phyloP scores from a whole-genome alignment of 1,284 basidiomycete species.

The Sphaerobolus stellatus region DNA sequence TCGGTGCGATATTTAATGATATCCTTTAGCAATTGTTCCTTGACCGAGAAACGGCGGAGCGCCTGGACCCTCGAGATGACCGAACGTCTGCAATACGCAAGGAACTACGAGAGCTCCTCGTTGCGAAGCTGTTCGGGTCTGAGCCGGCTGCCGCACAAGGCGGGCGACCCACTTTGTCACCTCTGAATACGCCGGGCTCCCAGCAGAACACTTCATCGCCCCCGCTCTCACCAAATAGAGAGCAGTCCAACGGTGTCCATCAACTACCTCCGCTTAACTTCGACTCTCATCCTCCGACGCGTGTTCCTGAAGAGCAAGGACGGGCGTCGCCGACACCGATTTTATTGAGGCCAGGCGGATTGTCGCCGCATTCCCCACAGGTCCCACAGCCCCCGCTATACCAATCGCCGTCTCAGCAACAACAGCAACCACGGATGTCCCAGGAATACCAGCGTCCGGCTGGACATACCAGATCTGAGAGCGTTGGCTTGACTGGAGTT shows the following conservation, averaged over 20 bases:
- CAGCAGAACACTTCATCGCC: no score
- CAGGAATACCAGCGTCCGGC: no score
- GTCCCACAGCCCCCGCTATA: slow-evolving; percentile 21
- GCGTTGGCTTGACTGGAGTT: no score
- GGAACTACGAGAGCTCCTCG: slow-evolving; percentile 61
- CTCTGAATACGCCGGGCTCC: no score
- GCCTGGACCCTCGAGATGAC: slow-evolving; percentile 76
- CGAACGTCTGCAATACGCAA: slow-evolving; percentile 68
- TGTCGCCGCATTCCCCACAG: slow-evolving; percentile 16
- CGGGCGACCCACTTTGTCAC: no score
- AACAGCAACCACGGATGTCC: not conserved
- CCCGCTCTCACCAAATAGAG: no score
- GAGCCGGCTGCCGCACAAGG: no score
- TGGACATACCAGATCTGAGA: no score
- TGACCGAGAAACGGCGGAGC: slow-evolving; percentile 80
- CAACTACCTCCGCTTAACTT: slow-evolving; percentile 52
- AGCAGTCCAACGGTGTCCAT: slow-evolving; percentile 13
- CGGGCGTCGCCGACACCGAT: not conserved
- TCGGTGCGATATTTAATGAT: not conserved
- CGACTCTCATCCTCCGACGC: no score
- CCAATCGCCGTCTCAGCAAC: slow-evolving; percentile 10
- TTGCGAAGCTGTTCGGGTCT: no score
- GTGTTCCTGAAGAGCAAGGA: no score
- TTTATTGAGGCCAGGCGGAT: not conserved
- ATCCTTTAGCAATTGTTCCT: slow-evolving; percentile 75